Evolutionary conservation across 495 filamentous ascomycete genomes (phyloP).

Genomic region (Xylaria intraflava): DNA sequence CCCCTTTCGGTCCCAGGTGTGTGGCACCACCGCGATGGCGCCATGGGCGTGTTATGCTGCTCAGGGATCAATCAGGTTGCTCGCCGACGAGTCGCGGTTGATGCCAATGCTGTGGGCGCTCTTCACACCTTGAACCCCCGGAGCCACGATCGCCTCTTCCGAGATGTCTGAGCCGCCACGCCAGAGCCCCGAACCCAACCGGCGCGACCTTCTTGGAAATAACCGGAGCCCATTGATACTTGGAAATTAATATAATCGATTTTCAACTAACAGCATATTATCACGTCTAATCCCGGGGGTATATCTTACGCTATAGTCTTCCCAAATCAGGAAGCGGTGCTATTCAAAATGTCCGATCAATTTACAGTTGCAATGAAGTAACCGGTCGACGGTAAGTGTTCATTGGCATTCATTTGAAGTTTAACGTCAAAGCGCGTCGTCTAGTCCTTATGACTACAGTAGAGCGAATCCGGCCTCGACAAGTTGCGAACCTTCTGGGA

Average conservation of each 20-base stretch:
- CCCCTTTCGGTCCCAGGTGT: too few species aligned
- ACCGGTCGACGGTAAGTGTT: not conserved
- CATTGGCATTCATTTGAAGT: not conserved
- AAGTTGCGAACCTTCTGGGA: conserved; percentile 37
- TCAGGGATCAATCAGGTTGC: too few species aligned
- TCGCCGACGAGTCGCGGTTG: too few species aligned
- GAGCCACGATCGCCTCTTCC: too few species aligned
- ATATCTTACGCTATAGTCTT: conserved; percentile 3
- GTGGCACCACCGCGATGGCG: too few species aligned
- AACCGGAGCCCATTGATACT: not conserved
- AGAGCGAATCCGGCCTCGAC: conserved; percentile 43
- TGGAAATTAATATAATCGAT: not conserved
- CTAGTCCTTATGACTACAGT: conserved; percentile 18
- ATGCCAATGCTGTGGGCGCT: too few species aligned
- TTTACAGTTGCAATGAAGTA: not conserved
- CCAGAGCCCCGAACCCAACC: too few species aligned
- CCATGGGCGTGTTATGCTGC: too few species aligned
- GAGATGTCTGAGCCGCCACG: too few species aligned
- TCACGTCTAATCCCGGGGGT: conserved; percentile 1
- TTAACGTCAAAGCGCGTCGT: too few species aligned
- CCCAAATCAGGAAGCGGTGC: not conserved
- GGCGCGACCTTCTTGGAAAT: too few species aligned
- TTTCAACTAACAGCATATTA: not conserved
- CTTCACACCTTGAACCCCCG: too few species aligned
- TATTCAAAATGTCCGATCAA: not conserved